Conservation (phyloP, 177 flowering plant species). For the Telopea speciosissima region DNA sequence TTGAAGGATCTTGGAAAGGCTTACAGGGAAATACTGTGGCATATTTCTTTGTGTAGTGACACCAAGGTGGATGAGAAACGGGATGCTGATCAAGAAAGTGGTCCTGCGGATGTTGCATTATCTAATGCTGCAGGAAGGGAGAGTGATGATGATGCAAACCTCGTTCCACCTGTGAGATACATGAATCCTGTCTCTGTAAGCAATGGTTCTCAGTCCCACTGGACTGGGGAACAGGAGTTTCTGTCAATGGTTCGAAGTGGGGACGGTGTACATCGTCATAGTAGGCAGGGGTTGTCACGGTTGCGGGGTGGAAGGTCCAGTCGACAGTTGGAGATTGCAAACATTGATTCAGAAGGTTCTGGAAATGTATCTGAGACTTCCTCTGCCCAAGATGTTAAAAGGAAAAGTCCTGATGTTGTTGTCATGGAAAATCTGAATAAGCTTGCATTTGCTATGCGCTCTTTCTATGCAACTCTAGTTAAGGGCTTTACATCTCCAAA, state of each 20-base stretch:
- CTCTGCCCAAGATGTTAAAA: constrained; percentile 44
- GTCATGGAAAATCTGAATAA: constrained; percentile 60
- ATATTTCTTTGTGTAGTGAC: constrained; percentile 63
- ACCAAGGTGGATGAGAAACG: constrained; percentile 63
- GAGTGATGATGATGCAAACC: constrained; percentile 66
- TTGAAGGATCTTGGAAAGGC: constrained; percentile 68
- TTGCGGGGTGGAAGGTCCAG: constrained; percentile 63
- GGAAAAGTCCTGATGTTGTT: constrained; percentile 66
- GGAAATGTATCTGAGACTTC: constrained; percentile 39
- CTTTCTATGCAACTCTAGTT: constrained; percentile 64
- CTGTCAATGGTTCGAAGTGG: constrained; percentile 60
- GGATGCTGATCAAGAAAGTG: constrained; percentile 46
- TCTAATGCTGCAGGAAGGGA: constrained; percentile 54
- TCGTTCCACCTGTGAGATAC: constrained; percentile 46
- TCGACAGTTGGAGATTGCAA: constrained; percentile 58
- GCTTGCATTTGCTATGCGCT: constrained; percentile 53
- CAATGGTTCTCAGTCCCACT: constrained; percentile 45
- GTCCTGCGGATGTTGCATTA: constrained; percentile 36
- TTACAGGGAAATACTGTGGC: constrained; percentile 79
- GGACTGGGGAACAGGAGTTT: constrained; percentile 71
- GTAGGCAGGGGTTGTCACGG: constrained; percentile 66
- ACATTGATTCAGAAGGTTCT: constrained; percentile 54
- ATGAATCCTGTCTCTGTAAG: constrained; percentile 61
- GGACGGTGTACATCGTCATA: constrained; percentile 68
- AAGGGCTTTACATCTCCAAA: constrained; percentile 73